A percentile compares a stretch with the other conserved stretches of the same genome.
phyloP scores from a whole-genome alignment of 345 rosid species.

The Nephelium lappaceum region DNA sequence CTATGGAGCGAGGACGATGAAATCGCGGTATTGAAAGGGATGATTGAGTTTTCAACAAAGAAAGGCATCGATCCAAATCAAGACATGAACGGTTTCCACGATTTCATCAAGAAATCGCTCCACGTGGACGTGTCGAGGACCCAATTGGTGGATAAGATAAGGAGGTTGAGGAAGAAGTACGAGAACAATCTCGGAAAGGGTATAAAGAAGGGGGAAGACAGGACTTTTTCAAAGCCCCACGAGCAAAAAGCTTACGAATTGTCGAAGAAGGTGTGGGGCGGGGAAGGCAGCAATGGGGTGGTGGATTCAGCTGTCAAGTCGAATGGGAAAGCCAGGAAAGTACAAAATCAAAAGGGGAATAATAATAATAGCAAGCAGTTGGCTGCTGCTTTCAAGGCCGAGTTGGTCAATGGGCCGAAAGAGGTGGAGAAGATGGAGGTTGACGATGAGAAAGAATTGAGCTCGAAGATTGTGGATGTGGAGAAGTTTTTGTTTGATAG shows the following conservation, averaged over 20 bases:
- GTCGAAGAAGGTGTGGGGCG: constrained; percentile 46
- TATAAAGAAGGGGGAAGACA: constrained; percentile 28
- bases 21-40: constrained; percentile 45
- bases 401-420: neutral
- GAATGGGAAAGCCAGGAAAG: constrained; percentile 29
- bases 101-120: constrained; percentile 44
- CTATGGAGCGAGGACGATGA: constrained; percentile 57
- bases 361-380: neutral
- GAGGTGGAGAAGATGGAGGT: constrained; percentile 15
- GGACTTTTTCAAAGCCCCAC: constrained; percentile 27
- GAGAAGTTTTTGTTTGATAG: constrained; percentile 20
- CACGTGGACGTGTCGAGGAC: constrained; percentile 34
- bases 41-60: constrained; percentile 35
- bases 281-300: constrained; percentile 21
- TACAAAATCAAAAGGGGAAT: constrained; percentile 16
- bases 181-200: constrained; percentile 19
- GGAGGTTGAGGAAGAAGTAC: constrained; percentile 47
- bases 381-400: neutral
- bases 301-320: constrained; percentile 23
- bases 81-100: constrained; percentile 41
- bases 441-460: constrained; percentile 5
- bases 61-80: constrained; percentile 38
- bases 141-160: constrained; percentile 49
- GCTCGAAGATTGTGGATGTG: neutral
- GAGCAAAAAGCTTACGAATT: constrained; percentile 39